Percentiles rank a stretch among this genome's conserved stretches.
Conservation (phyloP, 2,329 filamentous ascomycete species). For the Arthrocladium fulminans region DNA sequence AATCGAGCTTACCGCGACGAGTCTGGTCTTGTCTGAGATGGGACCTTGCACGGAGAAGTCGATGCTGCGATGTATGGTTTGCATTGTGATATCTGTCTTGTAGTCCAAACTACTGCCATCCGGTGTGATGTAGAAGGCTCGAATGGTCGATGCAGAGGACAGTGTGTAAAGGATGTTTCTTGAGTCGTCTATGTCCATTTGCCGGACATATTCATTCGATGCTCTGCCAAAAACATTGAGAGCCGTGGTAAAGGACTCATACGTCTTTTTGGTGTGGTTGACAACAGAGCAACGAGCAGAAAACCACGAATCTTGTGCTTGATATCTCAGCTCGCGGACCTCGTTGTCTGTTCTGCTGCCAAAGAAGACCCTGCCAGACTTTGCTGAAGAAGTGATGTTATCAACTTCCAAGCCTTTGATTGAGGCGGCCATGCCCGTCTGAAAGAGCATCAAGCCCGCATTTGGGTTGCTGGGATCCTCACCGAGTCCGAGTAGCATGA, state of each 20-base stretch:
- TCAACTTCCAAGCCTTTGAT: constrained; percentile 68
- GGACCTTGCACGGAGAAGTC: constrained; percentile 1
- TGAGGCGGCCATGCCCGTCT: constrained; percentile 75
- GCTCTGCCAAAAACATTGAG: constrained; percentile 14
- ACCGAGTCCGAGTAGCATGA: constrained; percentile 78
- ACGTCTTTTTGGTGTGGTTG: constrained; percentile 66
- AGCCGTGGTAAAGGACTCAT: constrained; percentile 52
- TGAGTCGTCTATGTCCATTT: constrained; percentile 82
- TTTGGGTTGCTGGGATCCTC: constrained; percentile 43
- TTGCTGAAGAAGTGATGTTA: constrained; percentile 65
- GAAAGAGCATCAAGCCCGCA: constrained; percentile 67
- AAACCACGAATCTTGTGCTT: constrained; percentile 97
- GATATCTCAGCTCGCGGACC: constrained; percentile 88
- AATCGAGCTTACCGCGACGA: constrained; percentile 61
- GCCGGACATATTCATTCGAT: constrained; percentile 48
- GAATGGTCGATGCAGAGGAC: constrained; percentile 77
- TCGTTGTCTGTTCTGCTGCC: constrained; percentile 72
- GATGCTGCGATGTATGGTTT: neutral
- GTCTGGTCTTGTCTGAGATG: neutral
- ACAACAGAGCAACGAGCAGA: constrained; percentile 77
- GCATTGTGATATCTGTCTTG: constrained; percentile 1
- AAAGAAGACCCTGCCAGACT: constrained; percentile 88
- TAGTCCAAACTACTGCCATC: constrained; percentile 28
- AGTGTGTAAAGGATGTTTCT: constrained; percentile 84
- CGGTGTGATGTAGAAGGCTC: constrained; percentile 77